Evolutionary conservation across 306 rosid genomes (phyloP), one percentile per base, ranked within the genome.

Genomic region (Echinosophora koreensis): DNA sequence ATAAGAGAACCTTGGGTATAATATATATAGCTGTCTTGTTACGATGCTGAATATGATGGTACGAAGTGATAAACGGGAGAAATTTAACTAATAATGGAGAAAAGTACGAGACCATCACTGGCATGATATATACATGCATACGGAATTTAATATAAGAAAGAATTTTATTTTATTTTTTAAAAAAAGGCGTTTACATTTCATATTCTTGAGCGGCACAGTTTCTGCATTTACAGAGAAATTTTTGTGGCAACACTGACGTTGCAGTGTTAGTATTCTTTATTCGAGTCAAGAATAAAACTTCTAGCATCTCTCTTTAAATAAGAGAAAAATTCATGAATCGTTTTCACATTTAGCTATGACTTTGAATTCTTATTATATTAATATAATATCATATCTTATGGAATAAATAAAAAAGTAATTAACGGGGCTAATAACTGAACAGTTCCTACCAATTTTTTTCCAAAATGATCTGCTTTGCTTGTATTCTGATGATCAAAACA

Each of bases 401-500:
- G n/a, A n/a, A n/a, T n/a, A n/a, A n/a, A n/a, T n/a, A n/a, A n/a
- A n/a, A n/a, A n/a, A n/a, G n/a, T 42, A 42, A 10, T 9, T 44
- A 10, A 6, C 2, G 50, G 14, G 50, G 10, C 14, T 44, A 44
- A 44, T 44, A 6, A 9, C 50, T 44, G 5, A 10, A 44, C 39
- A 35, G 6, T 35, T 35, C 39, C 39, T 35, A 35, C 6, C 39
- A n/a, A n/a, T n/a, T n/a, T n/a, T n/a, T n/a, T n/a, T n/a, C n/a
- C n/a, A 35, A 35, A 30, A 30, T 35, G 6, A 35, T n/a, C n/a
- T 22, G 22, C 17, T 44, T 9, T 30, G 37, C 17, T 74, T 37
- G 47, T 22, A 18, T 49, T 74, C 18, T 49, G 62, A 62, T 74
- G 8, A 62, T 74, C 8, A 61, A 47, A 46, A 39, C 57, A 11